Base-by-base conservation (phyloP, 1,284 basidiomycete species). In the Schizophyllum commune region DNA sequence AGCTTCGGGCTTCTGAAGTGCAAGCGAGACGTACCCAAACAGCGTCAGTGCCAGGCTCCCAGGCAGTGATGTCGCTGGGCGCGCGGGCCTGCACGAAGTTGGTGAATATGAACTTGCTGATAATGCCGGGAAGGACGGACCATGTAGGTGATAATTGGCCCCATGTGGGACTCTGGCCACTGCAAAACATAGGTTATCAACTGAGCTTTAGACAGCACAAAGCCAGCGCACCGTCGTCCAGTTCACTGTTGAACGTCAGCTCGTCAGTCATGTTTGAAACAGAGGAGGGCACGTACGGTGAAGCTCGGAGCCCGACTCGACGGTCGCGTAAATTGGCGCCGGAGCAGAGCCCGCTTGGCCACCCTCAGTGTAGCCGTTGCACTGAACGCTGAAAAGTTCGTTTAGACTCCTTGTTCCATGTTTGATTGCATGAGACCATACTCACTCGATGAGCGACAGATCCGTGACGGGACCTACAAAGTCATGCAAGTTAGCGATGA, bases 401-500 rank as follows among this genome's bases (percentile, higher is more conserved):
- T 62, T 22, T 68, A 1, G 68, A 17, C 63, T 57, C 55, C 4
- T 2, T 15, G 20, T 8, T 27, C 22, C 20, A 56, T n/a, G 52
- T 19, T 32, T 52, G 11, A 6, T 11, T 21, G 17, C 13, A 47
- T 13, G 17, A 47, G 9, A 47, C 9, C 7, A 9, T 5, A 56
- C 69, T 33, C 63, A 77, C 75, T 75, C 74, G 51, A 76, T 74
- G 34, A 72, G 64, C 20, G 72, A 69, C 2, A 76, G 60, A 63
- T 77, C 73, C 27, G 70, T 70, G 20, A 76, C 68, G 19, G 75
- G 74, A 22, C 72, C 73, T 75, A 52, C 32, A 34, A 22, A 57
- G 56, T 11, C 15, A 8, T 47, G n/a, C 4, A 19, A 55, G 22
- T 4, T 32, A 39, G n/a, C 32, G 57, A 58, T 6, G 51, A 54